Percentiles rank a stretch among this genome's conserved stretches.
phyloP scores from a whole-genome alignment of 179 eudicot species.

The Vitellaria paradoxa region DNA sequence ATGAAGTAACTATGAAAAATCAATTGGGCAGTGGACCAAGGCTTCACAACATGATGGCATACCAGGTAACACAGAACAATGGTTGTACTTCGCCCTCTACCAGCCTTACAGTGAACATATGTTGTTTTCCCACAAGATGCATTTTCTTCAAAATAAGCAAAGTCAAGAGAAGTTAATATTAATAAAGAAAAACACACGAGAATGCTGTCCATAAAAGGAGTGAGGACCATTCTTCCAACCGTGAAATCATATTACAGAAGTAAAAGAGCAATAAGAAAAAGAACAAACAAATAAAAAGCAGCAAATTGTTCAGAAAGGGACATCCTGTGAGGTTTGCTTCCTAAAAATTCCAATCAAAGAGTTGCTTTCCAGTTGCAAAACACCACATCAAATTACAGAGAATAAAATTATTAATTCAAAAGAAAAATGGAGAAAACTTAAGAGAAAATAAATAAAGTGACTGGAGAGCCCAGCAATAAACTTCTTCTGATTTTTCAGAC shows the following conservation, averaged over 20 bases:
- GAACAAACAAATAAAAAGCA: not conserved
- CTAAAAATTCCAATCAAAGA: not conserved
- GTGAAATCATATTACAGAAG: not conserved
- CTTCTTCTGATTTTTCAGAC: not conserved
- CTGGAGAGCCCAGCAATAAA: not conserved
- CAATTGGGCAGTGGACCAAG: not conserved
- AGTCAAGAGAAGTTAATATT: not conserved
- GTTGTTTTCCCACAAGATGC: slow-evolving; percentile 58
- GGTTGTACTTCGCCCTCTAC: slow-evolving; percentile 92
- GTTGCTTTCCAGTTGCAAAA: not conserved
- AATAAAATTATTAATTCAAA: not conserved
- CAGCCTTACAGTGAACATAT: slow-evolving; percentile 94
- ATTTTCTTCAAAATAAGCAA: slow-evolving; percentile 42
- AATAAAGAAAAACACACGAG: not conserved
- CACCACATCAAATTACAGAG: not conserved
- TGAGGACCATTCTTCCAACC: too few species aligned
- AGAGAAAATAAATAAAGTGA: not conserved
- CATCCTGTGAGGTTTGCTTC: not conserved
- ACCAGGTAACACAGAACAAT: slow-evolving; percentile 82
- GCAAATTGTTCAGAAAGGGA: not conserved
- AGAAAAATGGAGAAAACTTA: not conserved
- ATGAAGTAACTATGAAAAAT: not conserved
- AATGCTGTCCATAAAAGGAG: not conserved
- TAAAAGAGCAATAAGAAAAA: not conserved
- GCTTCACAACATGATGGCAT: not conserved